Percentiles rank a stretch among this genome's conserved stretches.
Conservation (phyloP, 306 rosid species). For the Acacia crassicarpa region DNA sequence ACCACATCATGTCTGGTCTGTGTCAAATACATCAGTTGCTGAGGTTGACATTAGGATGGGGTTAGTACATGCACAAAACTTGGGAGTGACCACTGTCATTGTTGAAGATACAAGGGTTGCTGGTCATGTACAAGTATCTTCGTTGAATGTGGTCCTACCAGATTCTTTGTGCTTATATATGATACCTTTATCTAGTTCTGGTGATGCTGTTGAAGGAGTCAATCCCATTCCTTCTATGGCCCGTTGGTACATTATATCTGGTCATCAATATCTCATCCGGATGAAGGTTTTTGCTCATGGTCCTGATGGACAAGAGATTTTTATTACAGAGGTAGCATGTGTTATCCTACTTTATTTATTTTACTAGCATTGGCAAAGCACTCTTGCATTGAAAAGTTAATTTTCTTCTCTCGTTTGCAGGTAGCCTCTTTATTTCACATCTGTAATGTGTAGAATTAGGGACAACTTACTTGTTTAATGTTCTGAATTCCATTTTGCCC, state of each 20-base stretch:
- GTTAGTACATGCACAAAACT: constrained; percentile 56
- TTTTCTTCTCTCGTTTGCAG: constrained; percentile 27
- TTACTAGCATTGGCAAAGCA: constrained; percentile 17
- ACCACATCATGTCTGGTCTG: constrained; percentile 86
- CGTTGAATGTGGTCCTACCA: constrained; percentile 81
- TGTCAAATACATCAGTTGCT: constrained; percentile 83
- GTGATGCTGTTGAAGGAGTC: constrained; percentile 58
- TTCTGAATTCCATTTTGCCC: constrained; percentile 12
- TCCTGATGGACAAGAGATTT: constrained; percentile 74
- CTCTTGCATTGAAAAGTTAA: constrained; percentile 16
- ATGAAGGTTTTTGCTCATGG: constrained; percentile 75
- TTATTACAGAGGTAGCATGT: constrained; percentile 73
- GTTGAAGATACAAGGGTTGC: constrained; percentile 92
- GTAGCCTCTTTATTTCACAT: constrained; percentile 4
- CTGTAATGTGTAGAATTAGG: not conserved
- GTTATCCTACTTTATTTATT: constrained; percentile 27
- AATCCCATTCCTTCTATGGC: constrained; percentile 47
- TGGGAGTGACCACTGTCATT: constrained; percentile 68
- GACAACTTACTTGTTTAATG: constrained; percentile 13
- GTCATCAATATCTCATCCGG: constrained; percentile 80
- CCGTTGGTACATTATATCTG: constrained; percentile 74
- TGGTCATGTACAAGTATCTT: constrained; percentile 81
- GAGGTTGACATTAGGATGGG: constrained; percentile 67
- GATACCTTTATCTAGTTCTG: constrained; percentile 57
- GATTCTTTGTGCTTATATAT: constrained; percentile 60